Evolutionary conservation across 805 yeast genomes (phyloP), one percentile per base, ranked within the genome.

Genomic region (Yamadazyma olivae): DNA sequence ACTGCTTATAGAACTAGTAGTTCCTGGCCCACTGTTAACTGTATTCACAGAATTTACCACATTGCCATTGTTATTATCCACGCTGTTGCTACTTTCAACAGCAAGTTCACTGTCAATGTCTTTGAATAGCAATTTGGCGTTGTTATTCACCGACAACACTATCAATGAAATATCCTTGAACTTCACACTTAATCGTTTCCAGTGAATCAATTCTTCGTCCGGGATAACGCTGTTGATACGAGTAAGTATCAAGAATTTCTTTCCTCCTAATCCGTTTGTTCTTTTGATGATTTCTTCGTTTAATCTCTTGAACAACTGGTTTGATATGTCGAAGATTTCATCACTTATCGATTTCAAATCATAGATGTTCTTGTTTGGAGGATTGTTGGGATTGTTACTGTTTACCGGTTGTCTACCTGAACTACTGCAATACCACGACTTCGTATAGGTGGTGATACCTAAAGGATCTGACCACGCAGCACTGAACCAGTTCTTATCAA

Each of bases 401-500:
- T n/a, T 25, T 14, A 21, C 27, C 2, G 35, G 23, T 18, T 41
- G 33, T 5, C 36, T 24, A 6, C 43, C 27, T 13, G 20, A 18
- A 32, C 27, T 25, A 27, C 3, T 30, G 15, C 22, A 36, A 16
- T 27, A 16, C 90, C 91, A 84, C 0, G 88, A 72, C 45, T 77
- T 81, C 0, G 81, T 73, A 30, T 68, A 70, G 13, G 80, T 74
- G 9, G 77, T 69, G 3, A 68, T 66, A 0, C 96, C 96, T 54
- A 74, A 72, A 32, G 90, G 91, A 51, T 91, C 96, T 0, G 93
- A 71, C 95, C 97, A 88, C 0, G 95, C 82, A 0, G 87, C 95
- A 16, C 81, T 77, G 29, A 88, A 70, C 96, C 96, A 91, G 36
- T 77, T 78, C 41, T 79, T 79, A 55, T 90, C 95, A 3, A 75